These are phyloP conservation scores for Actinidia polygama DNA, from an alignment of 179 eudicot species.

Conservation along the genomic window DNA sequence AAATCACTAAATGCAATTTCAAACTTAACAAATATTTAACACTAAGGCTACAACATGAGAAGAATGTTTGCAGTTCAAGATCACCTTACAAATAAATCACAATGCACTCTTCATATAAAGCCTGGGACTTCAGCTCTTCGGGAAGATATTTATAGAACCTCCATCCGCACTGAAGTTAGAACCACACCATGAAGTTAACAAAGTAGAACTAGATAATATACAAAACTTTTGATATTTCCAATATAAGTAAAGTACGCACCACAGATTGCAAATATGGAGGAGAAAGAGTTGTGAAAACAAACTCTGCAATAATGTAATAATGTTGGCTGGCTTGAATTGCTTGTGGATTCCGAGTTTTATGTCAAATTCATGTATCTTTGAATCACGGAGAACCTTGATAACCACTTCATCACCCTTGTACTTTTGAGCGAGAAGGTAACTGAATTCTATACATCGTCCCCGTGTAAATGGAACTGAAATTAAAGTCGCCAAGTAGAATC, in stretches of 20 bases:
- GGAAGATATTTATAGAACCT: too few relatives aligned
- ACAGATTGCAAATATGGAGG: conserved; percentile 44
- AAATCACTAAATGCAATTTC: too few relatives aligned
- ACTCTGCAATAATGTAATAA: conserved; percentile 92
- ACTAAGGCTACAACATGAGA: too few relatives aligned
- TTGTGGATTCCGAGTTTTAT: conserved; percentile 71
- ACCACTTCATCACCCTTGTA: conserved; percentile 81
- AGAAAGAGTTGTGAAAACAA: conserved; percentile 85
- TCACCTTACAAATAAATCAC: too few relatives aligned
- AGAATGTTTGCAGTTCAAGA: too few relatives aligned
- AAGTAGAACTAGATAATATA: too few relatives aligned
- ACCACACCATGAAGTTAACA: too few relatives aligned
- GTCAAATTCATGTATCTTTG: conserved; percentile 48
- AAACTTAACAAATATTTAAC: too few relatives aligned
- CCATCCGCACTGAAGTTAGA: too few relatives aligned
- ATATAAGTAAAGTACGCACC: not conserved
- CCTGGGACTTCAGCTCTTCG: too few relatives aligned
- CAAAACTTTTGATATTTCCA: not conserved
- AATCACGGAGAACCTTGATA: conserved; percentile 77
- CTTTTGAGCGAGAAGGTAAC: conserved; percentile 88
- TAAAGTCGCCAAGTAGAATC: not conserved
- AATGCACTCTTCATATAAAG: too few relatives aligned
- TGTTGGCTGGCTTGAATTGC: conserved; percentile 81
- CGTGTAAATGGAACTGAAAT: conserved; percentile 89
- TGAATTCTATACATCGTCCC: conserved; percentile 94